Evolutionary conservation across 2,329 filamentous ascomycete genomes (phyloP).

Genomic region (Cylindrodendrum hubeiense): DNA sequence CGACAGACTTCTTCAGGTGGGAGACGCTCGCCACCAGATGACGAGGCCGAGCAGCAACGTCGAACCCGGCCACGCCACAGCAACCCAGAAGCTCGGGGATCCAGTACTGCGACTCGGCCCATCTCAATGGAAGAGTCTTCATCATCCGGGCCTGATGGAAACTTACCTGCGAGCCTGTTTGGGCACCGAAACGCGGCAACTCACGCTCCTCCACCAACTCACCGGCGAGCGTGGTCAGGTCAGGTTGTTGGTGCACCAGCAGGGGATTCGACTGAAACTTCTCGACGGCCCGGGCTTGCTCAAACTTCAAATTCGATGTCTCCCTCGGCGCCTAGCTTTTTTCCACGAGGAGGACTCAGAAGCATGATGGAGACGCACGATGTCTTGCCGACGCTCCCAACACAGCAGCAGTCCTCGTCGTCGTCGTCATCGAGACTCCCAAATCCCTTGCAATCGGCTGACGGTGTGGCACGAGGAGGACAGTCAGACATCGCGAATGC

Average conservation of each 20-base stretch:
- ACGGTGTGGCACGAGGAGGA: conserved; percentile 10
- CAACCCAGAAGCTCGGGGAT: conserved; percentile 24
- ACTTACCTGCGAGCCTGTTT: not conserved
- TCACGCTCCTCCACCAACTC: not conserved
- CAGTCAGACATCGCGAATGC: conserved; percentile 18
- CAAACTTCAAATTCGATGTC: conserved; percentile 23
- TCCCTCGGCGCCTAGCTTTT: conserved; percentile 31
- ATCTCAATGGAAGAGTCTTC: not conserved
- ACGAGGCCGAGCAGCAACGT: conserved; percentile 44
- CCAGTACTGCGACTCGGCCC: not conserved
- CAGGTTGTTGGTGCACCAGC: not conserved
- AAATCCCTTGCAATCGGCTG: conserved; percentile 28
- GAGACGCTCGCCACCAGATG: conserved; percentile 46
- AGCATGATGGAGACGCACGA: not conserved
- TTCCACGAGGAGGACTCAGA: conserved; percentile 10
- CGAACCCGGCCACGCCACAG: conserved; percentile 45
- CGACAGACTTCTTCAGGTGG: conserved; percentile 30
- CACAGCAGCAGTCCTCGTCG: not conserved
- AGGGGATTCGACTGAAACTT: conserved; percentile 6
- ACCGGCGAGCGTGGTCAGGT: conserved; percentile 3
- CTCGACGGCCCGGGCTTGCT: conserved; percentile 7
- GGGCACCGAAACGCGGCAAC: not conserved
- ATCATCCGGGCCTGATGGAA: not conserved
- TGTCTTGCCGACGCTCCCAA: not conserved
- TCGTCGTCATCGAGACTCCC: not conserved